Evolutionary conservation across 352 stramenopile species (phyloP).

Genomic region (Globisporangium orthogonon): DNA sequence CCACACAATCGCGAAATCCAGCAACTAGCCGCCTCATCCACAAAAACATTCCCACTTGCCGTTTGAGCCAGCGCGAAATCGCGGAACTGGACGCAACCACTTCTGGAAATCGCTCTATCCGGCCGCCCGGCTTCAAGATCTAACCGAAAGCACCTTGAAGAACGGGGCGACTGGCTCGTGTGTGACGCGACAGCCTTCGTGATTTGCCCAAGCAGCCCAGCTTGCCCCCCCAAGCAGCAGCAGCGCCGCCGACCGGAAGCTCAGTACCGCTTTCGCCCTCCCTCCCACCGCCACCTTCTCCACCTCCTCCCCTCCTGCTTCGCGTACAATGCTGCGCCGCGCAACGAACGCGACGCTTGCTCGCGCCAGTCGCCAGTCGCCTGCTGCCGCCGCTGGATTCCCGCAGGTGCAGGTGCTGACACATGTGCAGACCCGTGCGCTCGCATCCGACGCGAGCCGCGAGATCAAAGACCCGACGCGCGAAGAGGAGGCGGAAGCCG

Average conservation of each 20-base stretch:
- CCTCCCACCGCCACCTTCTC: neutral
- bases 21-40: neutral
- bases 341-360: constrained; percentile 4
- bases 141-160: neutral
- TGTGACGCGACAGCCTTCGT: neutral
- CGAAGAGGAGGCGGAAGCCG: constrained; percentile 26
- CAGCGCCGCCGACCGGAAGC: neutral
- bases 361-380: neutral
- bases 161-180: neutral
- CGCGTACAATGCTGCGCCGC: constrained; percentile 5
- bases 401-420: neutral
- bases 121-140: neutral
- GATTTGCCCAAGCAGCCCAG: constrained; percentile 4
- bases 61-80: neutral
- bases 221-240: neutral
- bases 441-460: constrained; percentile 35
- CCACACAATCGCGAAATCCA: neutral
- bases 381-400: neutral
- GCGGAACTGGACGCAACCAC: no score
- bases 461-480: constrained; percentile 26
- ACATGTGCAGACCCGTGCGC: constrained; percentile 8
- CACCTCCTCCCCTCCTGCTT: neutral
- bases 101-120: neutral
- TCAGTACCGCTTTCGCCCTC: constrained; percentile 2
- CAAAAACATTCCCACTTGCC: neutral